Base-by-base conservation (phyloP, 306 rosid species). In the Astragalus membranaceus region DNA sequence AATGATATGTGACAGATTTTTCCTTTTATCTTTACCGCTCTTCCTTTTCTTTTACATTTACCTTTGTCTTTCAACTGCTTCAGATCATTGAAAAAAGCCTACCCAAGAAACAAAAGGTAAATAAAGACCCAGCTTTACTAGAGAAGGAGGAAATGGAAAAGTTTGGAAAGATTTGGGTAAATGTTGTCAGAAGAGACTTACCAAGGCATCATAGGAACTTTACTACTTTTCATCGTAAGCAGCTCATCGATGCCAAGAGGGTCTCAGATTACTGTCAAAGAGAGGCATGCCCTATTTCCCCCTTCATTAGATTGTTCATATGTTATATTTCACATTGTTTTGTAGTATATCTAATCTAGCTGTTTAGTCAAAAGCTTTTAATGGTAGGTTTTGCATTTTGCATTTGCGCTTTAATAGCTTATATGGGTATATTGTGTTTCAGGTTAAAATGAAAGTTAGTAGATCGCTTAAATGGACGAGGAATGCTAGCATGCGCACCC, bases 1-100 rank as follows among this genome's bases (percentile, higher is more conserved):
- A 54, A 37, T 64, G 16, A 63, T 66, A 57, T 47, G 41, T 10
- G 14, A 52, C 57, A 44, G 8, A 11, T 46, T 59, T 48, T 32
- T n/a, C 63, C 68, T 16, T 64, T 23, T 51, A 26, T 39, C 4
- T 46, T 4, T 63, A 65, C 61, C 39, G 13, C 26, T 58, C 50
- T 4, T 26, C 29, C 11, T 10, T 2, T 44, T n/a, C 49, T 48
- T 61, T 33, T 33, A 78, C 36, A 73, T 55, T 78, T 39, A 65
- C 56, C 62, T 64, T 20, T 70, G 70, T 67, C 56, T 49, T 32
- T 69, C 42, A 42, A 51, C 66, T 74, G 64, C 72, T 79, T 83
- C 86, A 95, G 99, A 91, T 95, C 54, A 95, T 95, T 78, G 99
- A 95, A 76, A 81, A 97, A 72, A 89, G 96, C 87, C 79, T 95